phyloP scores from a whole-genome alignment of 2,329 filamentous ascomycete species.

The Cladosporium sphaerospermum region DNA sequence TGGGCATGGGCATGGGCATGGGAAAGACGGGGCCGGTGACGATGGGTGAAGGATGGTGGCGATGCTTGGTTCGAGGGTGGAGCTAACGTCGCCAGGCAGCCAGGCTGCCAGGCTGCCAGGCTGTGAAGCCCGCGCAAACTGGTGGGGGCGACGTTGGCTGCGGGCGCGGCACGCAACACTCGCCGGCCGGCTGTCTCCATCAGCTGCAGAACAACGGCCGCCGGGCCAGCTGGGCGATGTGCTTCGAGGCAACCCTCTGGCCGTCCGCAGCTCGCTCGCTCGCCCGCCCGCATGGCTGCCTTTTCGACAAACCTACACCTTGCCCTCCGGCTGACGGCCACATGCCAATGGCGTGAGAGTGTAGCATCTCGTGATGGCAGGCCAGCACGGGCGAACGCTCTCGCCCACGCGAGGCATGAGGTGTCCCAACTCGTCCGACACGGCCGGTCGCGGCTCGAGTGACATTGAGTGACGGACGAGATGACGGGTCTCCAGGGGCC shows the following conservation, averaged over 20 bases:
- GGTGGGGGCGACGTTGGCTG: not conserved
- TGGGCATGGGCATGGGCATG: not conserved
- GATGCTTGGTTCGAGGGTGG: not conserved
- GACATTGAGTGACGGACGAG: not conserved
- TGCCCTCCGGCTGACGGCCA: not conserved
- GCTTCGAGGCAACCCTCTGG: not conserved
- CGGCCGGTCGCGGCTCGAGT: not conserved
- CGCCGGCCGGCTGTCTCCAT: not conserved
- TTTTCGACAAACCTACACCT: not conserved
- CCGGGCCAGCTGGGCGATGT: not conserved
- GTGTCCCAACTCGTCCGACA: not conserved
- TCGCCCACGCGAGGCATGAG: not conserved
- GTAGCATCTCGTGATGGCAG: not conserved
- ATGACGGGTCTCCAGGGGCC: not conserved
- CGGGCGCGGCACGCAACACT: not conserved
- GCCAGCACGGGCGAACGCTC: not conserved
- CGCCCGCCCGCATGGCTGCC: not conserved
- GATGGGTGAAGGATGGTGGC: not conserved
- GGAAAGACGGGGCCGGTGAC: not conserved
- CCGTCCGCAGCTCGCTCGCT: not conserved
- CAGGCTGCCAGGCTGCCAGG: not conserved
- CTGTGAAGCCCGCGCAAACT: not conserved
- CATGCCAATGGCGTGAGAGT: not conserved
- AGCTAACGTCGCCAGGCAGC: not conserved
- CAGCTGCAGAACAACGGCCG: too few species aligned